A percentile compares a stretch with the other conserved stretches of the same genome.
Evolutionary conservation across 2,329 filamentous ascomycete genomes (phyloP).

Genomic region (Botrytis fabae): DNA sequence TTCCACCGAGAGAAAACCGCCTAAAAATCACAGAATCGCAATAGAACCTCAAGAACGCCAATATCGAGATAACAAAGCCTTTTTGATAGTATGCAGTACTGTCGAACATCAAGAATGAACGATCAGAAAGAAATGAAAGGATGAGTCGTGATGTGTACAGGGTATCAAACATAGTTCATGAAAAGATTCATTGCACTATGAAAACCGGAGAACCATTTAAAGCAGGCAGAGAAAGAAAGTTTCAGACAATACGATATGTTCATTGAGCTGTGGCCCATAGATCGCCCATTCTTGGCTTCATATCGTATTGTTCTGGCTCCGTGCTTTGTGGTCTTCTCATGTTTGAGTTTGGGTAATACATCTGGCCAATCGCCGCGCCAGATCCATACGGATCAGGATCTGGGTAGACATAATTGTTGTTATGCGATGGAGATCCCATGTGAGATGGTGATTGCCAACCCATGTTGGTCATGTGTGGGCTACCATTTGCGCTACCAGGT

Average conservation of each 20-base stretch:
- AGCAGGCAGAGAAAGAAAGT: slow-evolving; percentile 4
- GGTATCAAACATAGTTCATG: slow-evolving; percentile 36
- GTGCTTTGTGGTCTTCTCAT: slow-evolving; percentile 75
- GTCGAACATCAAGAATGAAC: slow-evolving; percentile 25
- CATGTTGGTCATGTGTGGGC: slow-evolving; percentile 72
- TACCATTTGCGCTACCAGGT: slow-evolving; percentile 70
- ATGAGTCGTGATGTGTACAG: slow-evolving; percentile 33
- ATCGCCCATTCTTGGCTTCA: slow-evolving; percentile 57
- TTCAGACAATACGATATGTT: not conserved
- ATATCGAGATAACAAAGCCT: slow-evolving; percentile 18
- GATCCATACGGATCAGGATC: slow-evolving; percentile 75
- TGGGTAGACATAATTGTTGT: slow-evolving; percentile 72
- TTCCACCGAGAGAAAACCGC: slow-evolving; percentile 2
- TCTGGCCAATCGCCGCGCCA: slow-evolving; percentile 57
- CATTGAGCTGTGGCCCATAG: slow-evolving; percentile 54
- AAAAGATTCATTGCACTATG: slow-evolving; percentile 24
- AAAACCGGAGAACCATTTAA: not conserved
- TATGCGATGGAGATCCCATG: slow-evolving; percentile 58
- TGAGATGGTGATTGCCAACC: slow-evolving; percentile 88
- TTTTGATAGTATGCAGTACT: slow-evolving; percentile 31
- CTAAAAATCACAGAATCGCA: slow-evolving; percentile 2
- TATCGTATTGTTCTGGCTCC: slow-evolving; percentile 67
- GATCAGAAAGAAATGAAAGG: slow-evolving; percentile 19
- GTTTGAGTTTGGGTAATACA: slow-evolving; percentile 71
- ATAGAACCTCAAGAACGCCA: slow-evolving; percentile 16